phyloP scores from a whole-genome alignment of 2,329 filamentous ascomycete genomes.

The Teratosphaeria pseudoeucalypti region DNA sequence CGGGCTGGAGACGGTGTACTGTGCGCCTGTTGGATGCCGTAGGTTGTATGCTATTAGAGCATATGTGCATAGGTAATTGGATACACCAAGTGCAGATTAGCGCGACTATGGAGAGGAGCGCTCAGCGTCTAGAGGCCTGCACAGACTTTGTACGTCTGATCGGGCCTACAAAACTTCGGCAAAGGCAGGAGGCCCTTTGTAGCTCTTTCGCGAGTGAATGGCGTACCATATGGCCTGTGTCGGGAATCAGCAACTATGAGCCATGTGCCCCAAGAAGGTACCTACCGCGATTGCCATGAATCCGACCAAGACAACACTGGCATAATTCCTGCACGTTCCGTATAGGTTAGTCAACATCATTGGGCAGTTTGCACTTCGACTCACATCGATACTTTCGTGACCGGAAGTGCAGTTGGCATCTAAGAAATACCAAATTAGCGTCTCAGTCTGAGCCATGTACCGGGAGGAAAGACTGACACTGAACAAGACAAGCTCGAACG shows the following conservation, averaged over 20 bases:
- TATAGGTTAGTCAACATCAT: background rate
- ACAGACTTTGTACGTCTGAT: background rate
- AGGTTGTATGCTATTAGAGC: too few relatives aligned
- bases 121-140: background rate
- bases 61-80: too few relatives aligned
- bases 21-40: too few relatives aligned
- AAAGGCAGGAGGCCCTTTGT: constrained; percentile 1
- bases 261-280: background rate
- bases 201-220: constrained; percentile 7
- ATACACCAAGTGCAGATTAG: too few relatives aligned
- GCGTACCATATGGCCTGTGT: constrained; percentile 7
- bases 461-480: constrained; percentile 25
- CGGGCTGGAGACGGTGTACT: too few relatives aligned
- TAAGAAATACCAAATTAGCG: background rate
- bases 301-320: constrained; percentile 44
- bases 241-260: background rate
- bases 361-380: background rate
- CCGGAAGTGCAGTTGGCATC: constrained; percentile 41
- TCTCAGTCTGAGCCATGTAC: background rate
- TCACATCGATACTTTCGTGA: constrained; percentile 29
- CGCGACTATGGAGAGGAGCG: too few relatives aligned
- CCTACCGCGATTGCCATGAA: constrained; percentile 29
- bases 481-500: constrained; percentile 33
- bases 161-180: background rate
- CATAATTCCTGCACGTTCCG: constrained; percentile 42